Percentiles rank a stretch among this genome's conserved stretches.
Conservation (phyloP, 257 asterid genomes). For the Primulina tabacum region DNA sequence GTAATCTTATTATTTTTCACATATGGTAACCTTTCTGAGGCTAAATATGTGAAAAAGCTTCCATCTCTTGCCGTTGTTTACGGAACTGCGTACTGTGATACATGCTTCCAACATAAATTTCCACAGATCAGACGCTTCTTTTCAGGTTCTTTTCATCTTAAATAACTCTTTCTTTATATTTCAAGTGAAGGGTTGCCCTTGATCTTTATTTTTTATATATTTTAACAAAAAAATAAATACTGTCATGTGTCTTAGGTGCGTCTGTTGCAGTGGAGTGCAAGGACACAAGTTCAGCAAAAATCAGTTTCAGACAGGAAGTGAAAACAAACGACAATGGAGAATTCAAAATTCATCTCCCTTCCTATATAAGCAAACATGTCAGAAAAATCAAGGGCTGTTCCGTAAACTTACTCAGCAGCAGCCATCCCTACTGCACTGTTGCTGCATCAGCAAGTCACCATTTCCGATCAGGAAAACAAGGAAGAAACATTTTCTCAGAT, state of each 20-base stretch:
- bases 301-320: conserved; percentile 43
- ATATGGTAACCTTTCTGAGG: neutral
- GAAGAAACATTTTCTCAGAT: conserved; percentile 71
- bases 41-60: neutral
- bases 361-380: conserved; percentile 58
- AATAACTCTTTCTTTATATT: no score
- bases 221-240: neutral
- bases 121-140: neutral
- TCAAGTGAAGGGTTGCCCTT: neutral
- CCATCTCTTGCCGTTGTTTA: neutral
- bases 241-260: conserved; percentile 53
- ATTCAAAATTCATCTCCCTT: conserved; percentile 63
- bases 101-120: neutral
- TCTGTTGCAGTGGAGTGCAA: conserved; percentile 71
- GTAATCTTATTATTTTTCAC: neutral
- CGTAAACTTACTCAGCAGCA: conserved; percentile 64
- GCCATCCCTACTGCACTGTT: conserved; percentile 57
- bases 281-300: conserved; percentile 20
- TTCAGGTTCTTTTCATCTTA: neutral
- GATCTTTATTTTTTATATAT: neutral
- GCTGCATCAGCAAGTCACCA: conserved; percentile 56
- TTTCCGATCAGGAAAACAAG: conserved; percentile 51
- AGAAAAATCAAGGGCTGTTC: conserved; percentile 63
- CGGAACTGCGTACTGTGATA: neutral
- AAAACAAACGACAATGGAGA: conserved; percentile 67